Evolutionary conservation across 768 basidiomycete genomes (phyloP).

Genomic region (Boletus barrowsii): DNA sequence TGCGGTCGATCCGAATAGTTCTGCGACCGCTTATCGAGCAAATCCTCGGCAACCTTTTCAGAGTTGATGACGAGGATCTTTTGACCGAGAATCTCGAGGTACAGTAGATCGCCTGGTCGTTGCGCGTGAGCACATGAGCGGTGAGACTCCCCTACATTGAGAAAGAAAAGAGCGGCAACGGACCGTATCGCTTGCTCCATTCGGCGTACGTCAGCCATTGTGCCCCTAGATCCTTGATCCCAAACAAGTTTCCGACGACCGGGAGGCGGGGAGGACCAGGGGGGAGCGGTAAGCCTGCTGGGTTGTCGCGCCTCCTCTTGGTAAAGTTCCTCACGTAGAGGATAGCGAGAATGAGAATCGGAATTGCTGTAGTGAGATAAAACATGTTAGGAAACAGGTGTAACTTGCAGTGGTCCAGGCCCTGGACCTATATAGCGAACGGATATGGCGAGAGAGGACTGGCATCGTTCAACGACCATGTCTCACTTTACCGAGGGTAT

Average conservation of each 20-base stretch:
- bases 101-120: conserved; percentile 22
- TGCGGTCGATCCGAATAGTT: conserved; percentile 28
- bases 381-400: background rate
- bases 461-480: background rate
- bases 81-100: conserved; percentile 26
- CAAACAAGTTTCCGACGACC: conserved; percentile 43
- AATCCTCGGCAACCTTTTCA: conserved; percentile 22
- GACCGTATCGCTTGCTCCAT: conserved; percentile 44
- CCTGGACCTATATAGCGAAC: background rate
- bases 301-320: conserved; percentile 10
- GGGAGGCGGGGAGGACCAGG: conserved; percentile 43
- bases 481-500: conserved; percentile 10
- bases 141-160: background rate
- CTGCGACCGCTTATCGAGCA: conserved; percentile 29
- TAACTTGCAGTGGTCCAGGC: background rate
- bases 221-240: conserved; percentile 37
- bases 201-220: conserved; percentile 40
- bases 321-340: conserved; percentile 1
- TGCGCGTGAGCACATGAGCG: background rate
- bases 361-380: conserved; percentile 4
- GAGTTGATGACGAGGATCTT: conserved; percentile 25
- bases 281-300: conserved; percentile 30
- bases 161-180: background rate
- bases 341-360: background rate
- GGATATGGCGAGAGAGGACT: background rate